Evolutionary conservation across 2,329 filamentous ascomycete species (phyloP).

Genomic region (Trichoderma sp.): DNA sequence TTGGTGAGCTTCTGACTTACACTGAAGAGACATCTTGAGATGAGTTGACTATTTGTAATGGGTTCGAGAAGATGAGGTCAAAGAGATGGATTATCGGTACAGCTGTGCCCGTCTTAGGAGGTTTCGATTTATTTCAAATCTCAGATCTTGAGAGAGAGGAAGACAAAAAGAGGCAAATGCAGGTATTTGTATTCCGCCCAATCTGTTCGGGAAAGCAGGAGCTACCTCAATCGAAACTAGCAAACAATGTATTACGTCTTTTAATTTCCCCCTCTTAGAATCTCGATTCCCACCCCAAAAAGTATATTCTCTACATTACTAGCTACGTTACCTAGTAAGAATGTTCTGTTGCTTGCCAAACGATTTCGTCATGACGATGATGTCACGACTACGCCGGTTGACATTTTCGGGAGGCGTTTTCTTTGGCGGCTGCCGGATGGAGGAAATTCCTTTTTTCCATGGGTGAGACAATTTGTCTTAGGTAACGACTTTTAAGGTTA

Average conservation of each 20-base stretch:
- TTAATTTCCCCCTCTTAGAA: constrained; percentile 4
- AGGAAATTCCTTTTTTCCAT: constrained; percentile 26
- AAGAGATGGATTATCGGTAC: background rate
- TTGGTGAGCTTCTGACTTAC: constrained; percentile 44
- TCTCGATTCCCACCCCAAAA: constrained; percentile 25
- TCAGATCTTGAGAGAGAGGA: background rate
- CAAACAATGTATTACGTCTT: constrained; percentile 24
- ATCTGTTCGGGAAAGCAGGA: background rate
- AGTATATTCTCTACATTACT: background rate
- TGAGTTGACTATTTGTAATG: background rate
- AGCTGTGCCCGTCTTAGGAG: too few relatives aligned
- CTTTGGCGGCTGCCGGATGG: background rate
- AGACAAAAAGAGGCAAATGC: background rate
- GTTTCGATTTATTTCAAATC: background rate
- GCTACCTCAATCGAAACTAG: background rate
- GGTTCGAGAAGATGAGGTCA: background rate
- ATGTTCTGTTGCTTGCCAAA: background rate
- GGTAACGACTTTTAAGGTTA: background rate
- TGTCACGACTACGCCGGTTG: constrained; percentile 27
- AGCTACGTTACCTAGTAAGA: background rate
- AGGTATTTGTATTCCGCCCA: constrained; percentile 29
- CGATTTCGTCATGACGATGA: constrained; percentile 28
- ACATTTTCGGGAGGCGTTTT: background rate
- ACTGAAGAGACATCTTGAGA: constrained; percentile 62
- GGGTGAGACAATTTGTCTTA: background rate